A percentile compares a stretch with the other conserved stretches of the same genome.
phyloP scores from a whole-genome alignment of 139 green algal genomes.

The Chlorella ohadii region DNA sequence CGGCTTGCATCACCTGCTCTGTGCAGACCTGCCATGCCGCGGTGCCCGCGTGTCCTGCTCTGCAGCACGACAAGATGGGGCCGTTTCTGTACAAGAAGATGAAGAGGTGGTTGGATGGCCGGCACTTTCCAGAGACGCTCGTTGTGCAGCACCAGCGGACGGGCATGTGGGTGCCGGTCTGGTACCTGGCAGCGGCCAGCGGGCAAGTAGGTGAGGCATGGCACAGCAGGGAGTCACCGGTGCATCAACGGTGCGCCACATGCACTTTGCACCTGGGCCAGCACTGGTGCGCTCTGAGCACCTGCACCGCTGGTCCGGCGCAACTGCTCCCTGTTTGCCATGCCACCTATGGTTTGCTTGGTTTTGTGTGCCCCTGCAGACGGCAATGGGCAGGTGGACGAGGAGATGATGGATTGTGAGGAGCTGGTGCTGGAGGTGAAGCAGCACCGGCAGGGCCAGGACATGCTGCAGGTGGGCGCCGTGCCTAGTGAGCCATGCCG shows the following conservation, averaged over 20 bases:
- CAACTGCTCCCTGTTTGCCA: too few species aligned
- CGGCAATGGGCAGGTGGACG: neutral
- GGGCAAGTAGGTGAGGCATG: neutral
- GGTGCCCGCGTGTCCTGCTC: too few species aligned
- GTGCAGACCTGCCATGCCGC: too few species aligned
- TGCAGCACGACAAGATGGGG: conserved; percentile 14
- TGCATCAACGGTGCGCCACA: too few species aligned
- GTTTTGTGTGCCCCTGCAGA: neutral
- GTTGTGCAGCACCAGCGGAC: conserved; percentile 14
- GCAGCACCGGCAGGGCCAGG: neutral
- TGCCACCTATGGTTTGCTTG: too few species aligned
- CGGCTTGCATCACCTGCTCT: too few species aligned
- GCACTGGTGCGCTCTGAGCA: too few species aligned
- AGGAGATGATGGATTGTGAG: conserved; percentile 2
- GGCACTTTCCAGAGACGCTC: neutral
- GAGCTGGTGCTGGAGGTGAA: conserved; percentile 16
- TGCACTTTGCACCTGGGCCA: too few species aligned
- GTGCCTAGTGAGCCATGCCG: too few species aligned
- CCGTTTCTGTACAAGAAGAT: conserved; percentile 19
- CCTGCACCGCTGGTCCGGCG: too few species aligned
- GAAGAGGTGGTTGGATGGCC: neutral
- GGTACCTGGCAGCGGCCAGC: conserved; percentile 19
- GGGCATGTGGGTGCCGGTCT: conserved; percentile 47
- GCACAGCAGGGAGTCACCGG: neutral
- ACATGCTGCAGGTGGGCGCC: conserved; percentile 5